Evolutionary conservation across 208 protist species (phyloP).

Genomic region (Trypanosoma lewisi): DNA sequence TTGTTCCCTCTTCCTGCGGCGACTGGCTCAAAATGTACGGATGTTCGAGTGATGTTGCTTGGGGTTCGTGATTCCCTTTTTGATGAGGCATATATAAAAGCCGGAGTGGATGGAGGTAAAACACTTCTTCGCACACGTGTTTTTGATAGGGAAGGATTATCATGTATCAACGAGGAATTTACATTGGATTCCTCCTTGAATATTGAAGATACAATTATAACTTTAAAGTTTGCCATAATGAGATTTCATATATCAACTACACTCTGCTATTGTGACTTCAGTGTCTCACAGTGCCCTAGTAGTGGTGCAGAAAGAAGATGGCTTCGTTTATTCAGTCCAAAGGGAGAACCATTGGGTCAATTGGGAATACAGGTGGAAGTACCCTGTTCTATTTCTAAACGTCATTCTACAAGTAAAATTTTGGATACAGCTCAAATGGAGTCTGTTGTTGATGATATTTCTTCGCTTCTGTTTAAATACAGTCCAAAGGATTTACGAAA

Average conservation of each 20-base stretch:
- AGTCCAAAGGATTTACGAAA: constrained; percentile 57
- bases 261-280: constrained; percentile 71
- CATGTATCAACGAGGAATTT: constrained; percentile 21
- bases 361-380: constrained; percentile 46
- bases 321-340: constrained; percentile 56
- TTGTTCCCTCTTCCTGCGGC: background rate
- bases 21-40: background rate
- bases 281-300: constrained; percentile 35
- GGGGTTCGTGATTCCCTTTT: constrained; percentile 10
- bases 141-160: background rate
- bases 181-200: constrained; percentile 5
- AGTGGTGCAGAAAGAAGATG: constrained; percentile 37
- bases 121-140: constrained; percentile 18
- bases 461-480: constrained; percentile 60
- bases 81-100: constrained; percentile 23
- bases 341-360: constrained; percentile 53
- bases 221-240: constrained; percentile 49
- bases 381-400: constrained; percentile 18
- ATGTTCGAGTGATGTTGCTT: constrained; percentile 10
- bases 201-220: constrained; percentile 28
- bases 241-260: constrained; percentile 26
- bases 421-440: constrained; percentile 21
- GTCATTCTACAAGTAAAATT: background rate
- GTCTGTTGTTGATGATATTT: constrained; percentile 65
- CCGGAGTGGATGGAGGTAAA: constrained; percentile 9